A percentile compares a stretch with the other conserved stretches of the same genome.
Conservation (phyloP, 768 basidiomycete genomes). For the Hysterangium stoloniferum region DNA sequence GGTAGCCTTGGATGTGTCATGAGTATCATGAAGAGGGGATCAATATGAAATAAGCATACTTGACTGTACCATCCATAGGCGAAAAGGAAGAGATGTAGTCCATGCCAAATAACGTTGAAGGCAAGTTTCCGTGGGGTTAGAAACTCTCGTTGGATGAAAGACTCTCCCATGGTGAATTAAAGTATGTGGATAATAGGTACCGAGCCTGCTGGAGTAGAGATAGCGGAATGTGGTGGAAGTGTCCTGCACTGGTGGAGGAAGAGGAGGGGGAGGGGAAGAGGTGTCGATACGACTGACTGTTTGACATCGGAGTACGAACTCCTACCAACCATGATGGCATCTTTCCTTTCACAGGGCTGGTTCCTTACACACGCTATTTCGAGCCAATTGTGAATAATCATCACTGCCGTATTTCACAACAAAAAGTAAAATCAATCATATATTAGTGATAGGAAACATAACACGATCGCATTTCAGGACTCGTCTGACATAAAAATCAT, state of each 20-base stretch:
- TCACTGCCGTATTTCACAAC: no score
- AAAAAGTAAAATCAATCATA: no score
- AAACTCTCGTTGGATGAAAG: slow-evolving; percentile 69
- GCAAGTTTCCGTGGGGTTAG: slow-evolving; percentile 51
- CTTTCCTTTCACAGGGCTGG: no score
- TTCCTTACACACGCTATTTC: no score
- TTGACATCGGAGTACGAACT: not conserved
- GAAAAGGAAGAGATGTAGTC: slow-evolving; percentile 65
- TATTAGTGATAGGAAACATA: no score
- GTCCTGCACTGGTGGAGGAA: not conserved
- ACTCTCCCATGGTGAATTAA: slow-evolving; percentile 45
- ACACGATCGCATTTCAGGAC: no score
- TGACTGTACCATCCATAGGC: slow-evolving; percentile 86
- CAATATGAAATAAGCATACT: slow-evolving; percentile 32
- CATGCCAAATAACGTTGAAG: slow-evolving; percentile 78
- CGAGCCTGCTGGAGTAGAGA: slow-evolving; percentile 42
- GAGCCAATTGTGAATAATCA: no score
- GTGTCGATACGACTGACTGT: not conserved
- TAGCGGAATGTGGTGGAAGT: slow-evolving; percentile 9
- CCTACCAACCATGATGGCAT: not conserved
- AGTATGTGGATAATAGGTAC: slow-evolving; percentile 16
- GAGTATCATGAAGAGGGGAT: not conserved
- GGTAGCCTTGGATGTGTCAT: slow-evolving; percentile 35
- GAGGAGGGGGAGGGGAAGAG: not conserved
- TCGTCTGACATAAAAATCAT: no score